These are phyloP conservation scores for Monosporozyma unispora DNA, from an alignment of 805 yeast genomes.

Conservation along the genomic window DNA sequence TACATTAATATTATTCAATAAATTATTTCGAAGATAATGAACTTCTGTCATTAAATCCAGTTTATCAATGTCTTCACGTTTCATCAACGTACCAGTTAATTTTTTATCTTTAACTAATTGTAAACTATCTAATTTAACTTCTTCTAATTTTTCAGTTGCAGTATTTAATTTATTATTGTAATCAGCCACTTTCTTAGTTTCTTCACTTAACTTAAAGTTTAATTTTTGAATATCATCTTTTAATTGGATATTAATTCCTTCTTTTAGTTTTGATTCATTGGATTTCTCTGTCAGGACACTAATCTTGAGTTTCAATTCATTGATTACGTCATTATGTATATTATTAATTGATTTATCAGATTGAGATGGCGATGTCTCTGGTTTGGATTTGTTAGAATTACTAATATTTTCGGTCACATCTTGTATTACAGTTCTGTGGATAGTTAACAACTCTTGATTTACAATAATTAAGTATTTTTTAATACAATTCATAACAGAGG, in stretches of 20 bases:
- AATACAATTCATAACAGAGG: neutral
- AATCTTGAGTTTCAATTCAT: neutral
- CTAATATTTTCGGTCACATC: no score
- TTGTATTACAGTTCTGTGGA: no score
- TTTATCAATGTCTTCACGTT: neutral
- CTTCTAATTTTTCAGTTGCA: neutral
- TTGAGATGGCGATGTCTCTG: no score
- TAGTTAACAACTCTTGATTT: no score
- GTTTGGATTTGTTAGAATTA: no score
- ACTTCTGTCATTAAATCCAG: neutral
- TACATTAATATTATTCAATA: neutral
- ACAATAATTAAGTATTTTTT: neutral
- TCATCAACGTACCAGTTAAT: neutral
- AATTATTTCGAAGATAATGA: neutral
- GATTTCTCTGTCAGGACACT: neutral
- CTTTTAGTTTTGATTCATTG: neutral
- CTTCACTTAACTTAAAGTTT: neutral
- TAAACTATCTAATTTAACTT: neutral
- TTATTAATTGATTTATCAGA: neutral
- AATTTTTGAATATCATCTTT: neutral
- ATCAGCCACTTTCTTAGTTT: neutral
- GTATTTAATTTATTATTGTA: neutral
- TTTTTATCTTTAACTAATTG: conserved; percentile 1
- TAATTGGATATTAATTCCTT: neutral
- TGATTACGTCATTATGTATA: neutral